Evolutionary conservation across 345 rosid genomes (phyloP).

Genomic region (Erysimum cheiranthoides): DNA sequence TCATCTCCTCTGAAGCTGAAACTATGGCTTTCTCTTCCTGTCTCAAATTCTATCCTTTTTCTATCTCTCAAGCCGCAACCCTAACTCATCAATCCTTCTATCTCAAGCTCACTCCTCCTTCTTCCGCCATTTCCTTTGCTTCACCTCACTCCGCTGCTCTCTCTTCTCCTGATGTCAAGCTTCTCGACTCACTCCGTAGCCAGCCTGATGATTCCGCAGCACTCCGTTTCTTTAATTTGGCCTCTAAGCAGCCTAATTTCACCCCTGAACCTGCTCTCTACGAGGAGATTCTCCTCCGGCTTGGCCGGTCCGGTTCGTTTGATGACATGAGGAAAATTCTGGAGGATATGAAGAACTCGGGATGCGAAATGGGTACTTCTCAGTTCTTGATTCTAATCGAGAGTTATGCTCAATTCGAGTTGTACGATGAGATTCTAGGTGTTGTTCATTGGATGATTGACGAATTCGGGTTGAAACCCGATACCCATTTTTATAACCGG

Average conservation of each 20-base stretch:
- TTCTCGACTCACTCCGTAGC: constrained; percentile 77
- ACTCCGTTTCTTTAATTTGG: constrained; percentile 67
- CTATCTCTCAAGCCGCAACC: constrained; percentile 38
- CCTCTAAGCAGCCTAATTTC: constrained; percentile 82
- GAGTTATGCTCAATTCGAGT: constrained; percentile 64
- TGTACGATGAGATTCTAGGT: constrained; percentile 60
- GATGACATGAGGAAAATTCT: constrained; percentile 66
- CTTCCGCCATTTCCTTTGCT: constrained; percentile 44
- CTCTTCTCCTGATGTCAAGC: constrained; percentile 65
- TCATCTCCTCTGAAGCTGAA: not conserved
- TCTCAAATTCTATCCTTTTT: constrained; percentile 63
- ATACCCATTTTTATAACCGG: constrained; percentile 72
- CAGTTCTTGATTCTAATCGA: constrained; percentile 63
- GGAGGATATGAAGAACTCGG: constrained; percentile 57
- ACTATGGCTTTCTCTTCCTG: constrained; percentile 62
- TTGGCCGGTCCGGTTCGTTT: constrained; percentile 71
- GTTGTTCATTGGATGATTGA: constrained; percentile 62
- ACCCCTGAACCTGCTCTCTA: constrained; percentile 56
- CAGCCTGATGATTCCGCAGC: constrained; percentile 72
- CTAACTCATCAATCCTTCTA: constrained; percentile 44
- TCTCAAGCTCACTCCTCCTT: constrained; percentile 41
- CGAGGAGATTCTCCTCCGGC: constrained; percentile 71
- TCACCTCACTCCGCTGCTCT: constrained; percentile 43
- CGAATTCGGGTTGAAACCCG: constrained; percentile 61
- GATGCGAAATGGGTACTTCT: constrained; percentile 53